Evolutionary conservation across 805 yeast genomes (phyloP).

Genomic region (Wickerhamiella galacta): DNA sequence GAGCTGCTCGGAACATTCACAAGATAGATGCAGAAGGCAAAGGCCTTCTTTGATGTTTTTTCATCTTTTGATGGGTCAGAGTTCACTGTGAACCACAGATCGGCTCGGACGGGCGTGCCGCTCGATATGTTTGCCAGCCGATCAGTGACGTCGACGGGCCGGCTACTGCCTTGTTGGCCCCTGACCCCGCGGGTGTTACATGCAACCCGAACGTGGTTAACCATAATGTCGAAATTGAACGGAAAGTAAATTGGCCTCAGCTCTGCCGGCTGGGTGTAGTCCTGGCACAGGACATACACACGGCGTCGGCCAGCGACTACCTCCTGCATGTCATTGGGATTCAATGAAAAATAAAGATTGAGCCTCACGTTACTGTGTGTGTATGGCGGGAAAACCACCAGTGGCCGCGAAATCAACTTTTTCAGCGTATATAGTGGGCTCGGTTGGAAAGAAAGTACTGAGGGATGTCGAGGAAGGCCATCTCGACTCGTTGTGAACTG

Average conservation of each 20-base stretch:
- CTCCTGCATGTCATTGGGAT: conserved; percentile 26
- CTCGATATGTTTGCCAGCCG: conserved; percentile 17
- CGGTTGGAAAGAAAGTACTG: not conserved
- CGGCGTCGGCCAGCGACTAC: conserved; percentile 23
- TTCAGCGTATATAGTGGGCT: conserved; percentile 1
- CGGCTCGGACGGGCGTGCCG: not conserved
- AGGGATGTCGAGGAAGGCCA: too few species aligned
- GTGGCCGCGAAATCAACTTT: not conserved
- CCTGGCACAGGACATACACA: conserved; percentile 38
- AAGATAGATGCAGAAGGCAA: conserved; percentile 37
- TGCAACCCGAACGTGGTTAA: conserved; percentile 34
- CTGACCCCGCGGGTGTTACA: conserved; percentile 56
- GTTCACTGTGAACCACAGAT: conserved; percentile 28
- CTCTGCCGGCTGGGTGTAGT: conserved; percentile 7
- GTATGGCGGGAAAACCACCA: conserved; percentile 10
- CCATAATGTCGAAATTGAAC: conserved; percentile 44
- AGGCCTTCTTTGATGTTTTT: conserved; percentile 24
- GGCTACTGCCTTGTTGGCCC: conserved; percentile 58
- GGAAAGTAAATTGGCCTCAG: conserved; percentile 42
- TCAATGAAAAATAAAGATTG: conserved; percentile 25
- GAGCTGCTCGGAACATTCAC: conserved; percentile 34
- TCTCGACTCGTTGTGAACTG: too few species aligned
- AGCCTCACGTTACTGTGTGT: conserved; percentile 3
- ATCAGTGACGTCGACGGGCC: conserved; percentile 64
- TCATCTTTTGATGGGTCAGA: conserved; percentile 42